A percentile compares a stretch with the other conserved stretches of the same genome.
Conservation (phyloP, 805 yeast species). For the Lachancea nothofagi region DNA sequence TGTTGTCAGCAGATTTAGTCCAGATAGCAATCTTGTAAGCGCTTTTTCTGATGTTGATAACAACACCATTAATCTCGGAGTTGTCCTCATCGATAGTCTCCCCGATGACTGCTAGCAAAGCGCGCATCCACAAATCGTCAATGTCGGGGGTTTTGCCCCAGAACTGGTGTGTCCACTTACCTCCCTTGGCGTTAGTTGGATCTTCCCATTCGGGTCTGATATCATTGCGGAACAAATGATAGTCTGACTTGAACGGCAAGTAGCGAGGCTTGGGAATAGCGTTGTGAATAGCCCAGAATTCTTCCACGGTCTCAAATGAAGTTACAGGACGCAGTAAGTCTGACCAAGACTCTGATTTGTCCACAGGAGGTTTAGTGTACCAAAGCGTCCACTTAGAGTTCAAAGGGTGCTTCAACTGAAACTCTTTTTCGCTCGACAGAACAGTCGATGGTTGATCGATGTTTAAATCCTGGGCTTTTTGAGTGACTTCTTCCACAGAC, state of each 20-base stretch:
- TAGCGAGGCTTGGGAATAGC: constrained; percentile 89
- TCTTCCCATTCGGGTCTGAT: constrained; percentile 99
- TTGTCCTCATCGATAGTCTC: constrained; percentile 85
- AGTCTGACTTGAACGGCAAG: constrained; percentile 87
- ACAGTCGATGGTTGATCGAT: constrained; percentile 27
- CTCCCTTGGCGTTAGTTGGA: constrained; percentile 77
- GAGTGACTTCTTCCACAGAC: constrained; percentile 35
- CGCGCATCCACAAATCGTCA: constrained; percentile 89
- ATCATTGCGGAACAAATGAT: constrained; percentile 89
- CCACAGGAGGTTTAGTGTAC: constrained; percentile 92
- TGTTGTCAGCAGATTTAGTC: constrained; percentile 71
- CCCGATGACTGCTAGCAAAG: constrained; percentile 85
- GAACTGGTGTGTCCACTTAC: constrained; percentile 85
- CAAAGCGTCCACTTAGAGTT: constrained; percentile 91
- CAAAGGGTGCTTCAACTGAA: constrained; percentile 64
- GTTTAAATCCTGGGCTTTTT: constrained; percentile 29
- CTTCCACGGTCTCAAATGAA: constrained; percentile 90
- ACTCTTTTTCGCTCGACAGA: constrained; percentile 26
- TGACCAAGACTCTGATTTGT: constrained; percentile 78
- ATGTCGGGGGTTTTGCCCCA: constrained; percentile 57
- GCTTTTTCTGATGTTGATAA: constrained; percentile 78
- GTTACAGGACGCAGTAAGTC: constrained; percentile 90
- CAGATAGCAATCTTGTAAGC: constrained; percentile 84
- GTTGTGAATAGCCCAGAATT: constrained; percentile 97
- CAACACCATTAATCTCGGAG: constrained; percentile 90